Conservation (phyloP, 768 basidiomycete genomes). For the Dioszegia aurantiaca region DNA sequence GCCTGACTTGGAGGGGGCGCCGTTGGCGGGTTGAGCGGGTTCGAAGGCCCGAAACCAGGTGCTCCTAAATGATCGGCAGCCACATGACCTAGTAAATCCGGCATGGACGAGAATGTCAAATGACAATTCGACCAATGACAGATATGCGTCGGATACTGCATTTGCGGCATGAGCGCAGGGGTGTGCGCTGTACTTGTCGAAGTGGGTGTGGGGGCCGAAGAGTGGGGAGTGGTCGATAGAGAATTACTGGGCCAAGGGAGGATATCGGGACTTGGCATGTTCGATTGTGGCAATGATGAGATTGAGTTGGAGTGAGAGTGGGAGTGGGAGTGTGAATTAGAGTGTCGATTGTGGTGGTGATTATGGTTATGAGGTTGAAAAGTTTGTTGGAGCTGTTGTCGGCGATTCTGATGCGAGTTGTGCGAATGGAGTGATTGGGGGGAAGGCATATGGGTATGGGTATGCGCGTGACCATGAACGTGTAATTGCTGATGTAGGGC, state of each 20-base stretch:
- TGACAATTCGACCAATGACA: slow-evolving; percentile 75
- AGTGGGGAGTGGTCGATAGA: not conserved
- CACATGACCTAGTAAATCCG: slow-evolving; percentile 74
- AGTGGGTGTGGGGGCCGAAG: not conserved
- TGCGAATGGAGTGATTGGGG: no score
- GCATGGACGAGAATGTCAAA: slow-evolving; percentile 63
- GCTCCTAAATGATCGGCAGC: slow-evolving; percentile 63
- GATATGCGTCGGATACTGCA: slow-evolving; percentile 53
- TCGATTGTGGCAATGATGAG: slow-evolving; percentile 1
- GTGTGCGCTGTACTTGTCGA: not conserved
- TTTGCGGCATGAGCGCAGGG: not conserved
- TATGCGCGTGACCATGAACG: not conserved
- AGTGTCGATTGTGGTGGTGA: no score
- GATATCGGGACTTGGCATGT: slow-evolving; percentile 13
- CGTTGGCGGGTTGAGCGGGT: no score
- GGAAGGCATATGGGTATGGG: not conserved
- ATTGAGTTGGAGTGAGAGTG: slow-evolving; percentile 6
- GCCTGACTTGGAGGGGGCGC: no score
- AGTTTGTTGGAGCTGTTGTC: no score
- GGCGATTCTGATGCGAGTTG: no score
- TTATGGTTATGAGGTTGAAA: no score
- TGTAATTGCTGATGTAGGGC: slow-evolving; percentile 6
- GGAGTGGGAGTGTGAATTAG: slow-evolving; percentile 4
- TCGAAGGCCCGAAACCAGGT: slow-evolving; percentile 17
- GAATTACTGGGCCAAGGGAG: slow-evolving; percentile 9